phyloP scores from a whole-genome alignment of 306 rosid genomes.

The Vicia faba region DNA sequence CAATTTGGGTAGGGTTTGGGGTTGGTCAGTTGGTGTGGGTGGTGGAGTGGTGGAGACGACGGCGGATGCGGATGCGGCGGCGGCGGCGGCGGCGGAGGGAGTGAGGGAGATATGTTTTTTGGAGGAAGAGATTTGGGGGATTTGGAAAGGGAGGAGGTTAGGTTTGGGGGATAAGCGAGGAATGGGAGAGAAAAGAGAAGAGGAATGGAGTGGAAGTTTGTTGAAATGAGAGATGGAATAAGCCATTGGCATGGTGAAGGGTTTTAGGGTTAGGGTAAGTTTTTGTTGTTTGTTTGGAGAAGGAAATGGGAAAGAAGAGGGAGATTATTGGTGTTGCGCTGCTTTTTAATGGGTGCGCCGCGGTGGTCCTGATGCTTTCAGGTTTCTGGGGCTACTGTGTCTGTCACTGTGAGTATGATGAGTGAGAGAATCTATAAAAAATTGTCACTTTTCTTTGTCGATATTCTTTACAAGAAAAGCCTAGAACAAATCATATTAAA shows the following conservation, averaged over 20 bases:
- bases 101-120: background rate
- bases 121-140: background rate
- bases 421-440: background rate
- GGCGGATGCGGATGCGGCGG: background rate
- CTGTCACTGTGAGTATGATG: background rate
- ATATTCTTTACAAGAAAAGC: background rate
- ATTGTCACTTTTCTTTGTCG: background rate
- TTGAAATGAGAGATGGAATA: constrained; percentile 27
- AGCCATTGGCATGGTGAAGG: constrained; percentile 31
- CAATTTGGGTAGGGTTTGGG: background rate
- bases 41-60: background rate
- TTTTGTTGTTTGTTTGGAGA: background rate
- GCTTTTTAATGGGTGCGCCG: background rate
- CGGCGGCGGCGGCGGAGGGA: background rate
- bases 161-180: background rate
- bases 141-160: background rate
- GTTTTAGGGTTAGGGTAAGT: constrained; percentile 20
- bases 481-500: no score
- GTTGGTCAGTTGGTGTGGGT: background rate
- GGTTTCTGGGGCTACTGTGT: background rate
- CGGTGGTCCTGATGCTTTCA: background rate
- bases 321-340: background rate
- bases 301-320: background rate
- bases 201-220: constrained; percentile 27
- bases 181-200: constrained; percentile 7